These are phyloP conservation scores for Colletotrichum shisoi DNA, from an alignment of 2,329 filamentous ascomycete genomes.

Conservation along the genomic window DNA sequence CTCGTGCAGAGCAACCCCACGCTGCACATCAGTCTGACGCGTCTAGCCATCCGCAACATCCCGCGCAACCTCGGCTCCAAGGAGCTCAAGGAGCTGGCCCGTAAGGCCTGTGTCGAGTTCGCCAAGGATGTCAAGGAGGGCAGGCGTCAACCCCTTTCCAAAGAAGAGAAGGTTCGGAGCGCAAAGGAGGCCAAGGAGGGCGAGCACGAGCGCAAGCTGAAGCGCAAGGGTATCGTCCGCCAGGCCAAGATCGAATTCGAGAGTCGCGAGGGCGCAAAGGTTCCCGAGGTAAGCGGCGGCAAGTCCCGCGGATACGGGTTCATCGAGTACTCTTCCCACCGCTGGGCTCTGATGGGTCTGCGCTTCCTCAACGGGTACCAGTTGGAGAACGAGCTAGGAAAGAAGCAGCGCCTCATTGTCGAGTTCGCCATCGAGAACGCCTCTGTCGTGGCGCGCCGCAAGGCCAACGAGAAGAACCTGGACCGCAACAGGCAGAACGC, in stretches of 20 bases:
- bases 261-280: slow-evolving; percentile 82
- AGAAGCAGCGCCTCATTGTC: slow-evolving; percentile 88
- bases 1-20: slow-evolving; percentile 91
- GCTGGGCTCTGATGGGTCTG: slow-evolving; percentile 92
- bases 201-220: slow-evolving; percentile 79
- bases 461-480: slow-evolving; percentile 48
- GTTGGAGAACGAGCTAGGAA: slow-evolving; percentile 69
- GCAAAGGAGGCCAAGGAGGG: slow-evolving; percentile 81
- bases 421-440: slow-evolving; percentile 99
- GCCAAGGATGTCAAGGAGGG: slow-evolving; percentile 86
- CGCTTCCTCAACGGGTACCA: slow-evolving; percentile 88
- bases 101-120: slow-evolving; percentile 93
- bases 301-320: slow-evolving; percentile 94
- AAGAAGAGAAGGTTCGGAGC: slow-evolving; percentile 84
- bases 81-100: slow-evolving; percentile 87
- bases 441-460: slow-evolving; percentile 84
- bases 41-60: slow-evolving; percentile 90
- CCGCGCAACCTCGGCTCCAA: slow-evolving; percentile 84
- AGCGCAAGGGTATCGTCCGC: slow-evolving; percentile 85
- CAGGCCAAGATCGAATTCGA: slow-evolving; percentile 97
- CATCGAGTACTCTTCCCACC: slow-evolving; percentile 93
- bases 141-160: slow-evolving; percentile 78
- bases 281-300: slow-evolving; percentile 77
- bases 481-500: slow-evolving; percentile 40
- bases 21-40: slow-evolving; percentile 86